Evolutionary conservation across 2,329 filamentous ascomycete species (phyloP).

Genomic region (Diaporthe sp.): DNA sequence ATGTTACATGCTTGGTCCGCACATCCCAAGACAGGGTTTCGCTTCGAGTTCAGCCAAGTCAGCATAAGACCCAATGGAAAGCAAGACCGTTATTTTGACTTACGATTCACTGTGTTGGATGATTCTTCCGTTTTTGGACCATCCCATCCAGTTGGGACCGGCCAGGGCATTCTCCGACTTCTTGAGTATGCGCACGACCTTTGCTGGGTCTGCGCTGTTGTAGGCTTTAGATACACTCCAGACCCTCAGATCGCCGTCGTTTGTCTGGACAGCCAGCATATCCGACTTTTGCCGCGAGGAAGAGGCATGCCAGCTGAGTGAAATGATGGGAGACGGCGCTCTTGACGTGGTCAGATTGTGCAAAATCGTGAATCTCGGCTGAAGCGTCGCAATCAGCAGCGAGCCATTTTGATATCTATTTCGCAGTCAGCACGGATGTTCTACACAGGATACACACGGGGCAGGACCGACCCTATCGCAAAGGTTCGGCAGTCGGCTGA

Average conservation of each 20-base stretch:
- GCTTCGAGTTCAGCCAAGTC: slow-evolving; percentile 58
- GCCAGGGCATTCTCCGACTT: slow-evolving; percentile 79
- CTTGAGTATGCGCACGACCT: slow-evolving; percentile 89
- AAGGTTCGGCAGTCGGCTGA: slow-evolving; percentile 92
- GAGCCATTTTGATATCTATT: slow-evolving; percentile 93
- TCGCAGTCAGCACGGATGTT: slow-evolving; percentile 40
- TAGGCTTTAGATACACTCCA: slow-evolving; percentile 94
- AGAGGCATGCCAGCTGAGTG: slow-evolving; percentile 94
- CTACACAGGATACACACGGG: slow-evolving; percentile 6
- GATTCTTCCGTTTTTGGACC: slow-evolving; percentile 98
- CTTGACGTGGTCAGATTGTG: slow-evolving; percentile 91
- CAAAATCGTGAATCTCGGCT: slow-evolving; percentile 92
- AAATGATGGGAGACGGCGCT: slow-evolving; percentile 87
- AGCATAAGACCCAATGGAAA: slow-evolving; percentile 47
- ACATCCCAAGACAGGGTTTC: slow-evolving; percentile 98
- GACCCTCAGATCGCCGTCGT: slow-evolving; percentile 91
- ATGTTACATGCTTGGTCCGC: slow-evolving; percentile 95
- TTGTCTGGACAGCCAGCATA: slow-evolving; percentile 94
- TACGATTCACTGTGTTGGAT: slow-evolving; percentile 93
- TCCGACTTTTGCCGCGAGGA: slow-evolving; percentile 97
- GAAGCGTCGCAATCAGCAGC: slow-evolving; percentile 87
- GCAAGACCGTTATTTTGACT: slow-evolving; percentile 54
- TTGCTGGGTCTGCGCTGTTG: slow-evolving; percentile 80
- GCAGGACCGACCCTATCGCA: slow-evolving; percentile 85
- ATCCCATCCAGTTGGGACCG: slow-evolving; percentile 95